Percentiles rank a stretch among this genome's conserved stretches.
phyloP scores from a whole-genome alignment of 768 basidiomycete genomes.

The Mycena vitilis region DNA sequence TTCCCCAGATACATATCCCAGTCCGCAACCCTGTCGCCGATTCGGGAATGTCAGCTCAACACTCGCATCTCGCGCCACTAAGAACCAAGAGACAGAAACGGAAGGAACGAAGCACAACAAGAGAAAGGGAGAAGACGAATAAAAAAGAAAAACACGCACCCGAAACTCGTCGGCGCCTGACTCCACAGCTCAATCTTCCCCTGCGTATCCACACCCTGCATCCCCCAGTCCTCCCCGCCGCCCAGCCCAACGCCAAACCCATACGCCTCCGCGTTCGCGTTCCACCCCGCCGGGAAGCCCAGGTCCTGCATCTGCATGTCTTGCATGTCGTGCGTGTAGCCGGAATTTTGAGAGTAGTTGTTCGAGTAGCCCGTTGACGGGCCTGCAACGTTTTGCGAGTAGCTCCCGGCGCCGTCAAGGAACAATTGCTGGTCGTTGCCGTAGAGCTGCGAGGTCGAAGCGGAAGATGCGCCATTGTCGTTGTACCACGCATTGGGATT shows the following conservation, averaged over 20 bases:
- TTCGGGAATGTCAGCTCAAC: too few relatives aligned
- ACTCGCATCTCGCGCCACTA: too few relatives aligned
- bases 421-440: neutral
- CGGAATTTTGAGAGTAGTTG: too few relatives aligned
- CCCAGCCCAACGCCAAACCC: neutral
- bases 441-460: neutral
- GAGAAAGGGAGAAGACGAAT: neutral
- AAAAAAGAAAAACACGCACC: neutral
- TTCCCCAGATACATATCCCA: constrained; percentile 24
- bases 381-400: neutral
- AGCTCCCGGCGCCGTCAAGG: neutral
- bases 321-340: too few relatives aligned
- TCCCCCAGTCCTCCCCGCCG: neutral
- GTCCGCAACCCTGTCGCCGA: constrained; percentile 23
- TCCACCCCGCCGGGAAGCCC: neutral
- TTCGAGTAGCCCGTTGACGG: too few relatives aligned
- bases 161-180: constrained; percentile 22
- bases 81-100: too few relatives aligned
- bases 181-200: constrained; percentile 22
- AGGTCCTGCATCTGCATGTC: too few relatives aligned
- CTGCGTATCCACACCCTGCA: constrained; percentile 1
- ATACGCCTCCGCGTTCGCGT: neutral
- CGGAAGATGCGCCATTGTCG: neutral
- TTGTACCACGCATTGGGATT: neutral
- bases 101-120: neutral